phyloP scores from a whole-genome alignment of 1,139 yeast species.

The Sugiyamaella sp. region DNA sequence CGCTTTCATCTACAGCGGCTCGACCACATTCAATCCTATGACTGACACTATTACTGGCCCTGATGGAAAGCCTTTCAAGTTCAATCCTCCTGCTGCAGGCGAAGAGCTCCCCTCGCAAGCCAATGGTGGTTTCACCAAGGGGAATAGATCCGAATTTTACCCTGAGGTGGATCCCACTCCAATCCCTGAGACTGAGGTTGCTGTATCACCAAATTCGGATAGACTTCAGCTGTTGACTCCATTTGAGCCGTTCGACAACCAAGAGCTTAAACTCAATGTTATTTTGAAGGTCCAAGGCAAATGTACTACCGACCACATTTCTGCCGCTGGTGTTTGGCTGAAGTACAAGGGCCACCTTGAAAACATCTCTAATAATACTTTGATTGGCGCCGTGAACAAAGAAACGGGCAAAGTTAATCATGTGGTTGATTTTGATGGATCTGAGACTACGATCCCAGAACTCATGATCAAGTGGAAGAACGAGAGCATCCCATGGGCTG shows the following conservation, averaged over 20 bases:
- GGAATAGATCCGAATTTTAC: conserved; percentile 73
- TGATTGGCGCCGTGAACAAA: conserved; percentile 95
- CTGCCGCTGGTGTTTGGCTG: conserved; percentile 99
- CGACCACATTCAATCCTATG: conserved; percentile 83
- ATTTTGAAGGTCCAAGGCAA: conserved; percentile 93
- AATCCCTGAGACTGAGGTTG: conserved; percentile 66
- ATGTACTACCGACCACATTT: conserved; percentile 97
- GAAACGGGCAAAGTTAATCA: conserved; percentile 95
- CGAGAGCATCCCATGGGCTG: conserved; percentile 85
- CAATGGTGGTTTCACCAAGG: conserved; percentile 72
- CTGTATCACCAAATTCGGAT: conserved; percentile 76
- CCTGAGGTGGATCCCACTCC: conserved; percentile 72
- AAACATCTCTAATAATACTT: conserved; percentile 90
- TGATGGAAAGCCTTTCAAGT: conserved; percentile 72
- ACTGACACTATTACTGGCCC: conserved; percentile 69
- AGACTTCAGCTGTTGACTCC: conserved; percentile 88
- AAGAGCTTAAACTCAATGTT: conserved; percentile 76
- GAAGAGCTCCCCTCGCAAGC: conserved; percentile 69
- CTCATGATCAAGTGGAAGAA: conserved; percentile 94
- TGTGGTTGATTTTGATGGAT: conserved; percentile 86
- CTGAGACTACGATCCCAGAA: conserved; percentile 79
- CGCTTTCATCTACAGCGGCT: conserved; percentile 93
- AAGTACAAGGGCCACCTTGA: conserved; percentile 97
- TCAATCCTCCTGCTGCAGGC: conserved; percentile 75
- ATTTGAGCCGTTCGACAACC: conserved; percentile 80